Conservation (phyloP, 805 yeast species). For the Zygoascus ofunaensis region DNA sequence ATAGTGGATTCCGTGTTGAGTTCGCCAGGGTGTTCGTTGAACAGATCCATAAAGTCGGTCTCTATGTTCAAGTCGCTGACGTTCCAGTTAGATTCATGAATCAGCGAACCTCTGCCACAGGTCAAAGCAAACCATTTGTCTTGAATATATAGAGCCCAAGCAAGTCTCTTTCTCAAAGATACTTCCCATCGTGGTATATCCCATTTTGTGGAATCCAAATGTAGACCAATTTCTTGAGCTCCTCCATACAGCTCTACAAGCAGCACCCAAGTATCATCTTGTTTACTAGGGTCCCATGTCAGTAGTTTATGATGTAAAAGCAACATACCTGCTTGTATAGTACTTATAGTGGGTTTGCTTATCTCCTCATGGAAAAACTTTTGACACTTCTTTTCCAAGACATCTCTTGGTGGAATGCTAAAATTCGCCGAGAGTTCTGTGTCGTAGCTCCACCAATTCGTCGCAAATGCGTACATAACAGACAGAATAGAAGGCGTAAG, state of each 20-base stretch:
- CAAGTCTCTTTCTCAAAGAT: slow-evolving; percentile 69
- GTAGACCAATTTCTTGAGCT: slow-evolving; percentile 79
- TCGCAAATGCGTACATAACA: slow-evolving; percentile 20
- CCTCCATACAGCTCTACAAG: slow-evolving; percentile 67
- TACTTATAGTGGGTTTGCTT: slow-evolving; percentile 12
- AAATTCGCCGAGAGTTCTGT: slow-evolving; percentile 13
- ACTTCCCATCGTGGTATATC: slow-evolving; percentile 85
- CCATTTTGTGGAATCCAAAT: slow-evolving; percentile 78
- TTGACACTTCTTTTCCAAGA: slow-evolving; percentile 17
- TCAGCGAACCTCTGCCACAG: slow-evolving; percentile 72
- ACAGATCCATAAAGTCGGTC: slow-evolving; percentile 12
- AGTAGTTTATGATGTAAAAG: slow-evolving; percentile 35
- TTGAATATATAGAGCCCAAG: slow-evolving; percentile 86
- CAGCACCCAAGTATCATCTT: slow-evolving; percentile 35
- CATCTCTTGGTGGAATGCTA: slow-evolving; percentile 14
- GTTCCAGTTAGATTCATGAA: slow-evolving; percentile 65
- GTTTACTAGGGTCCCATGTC: slow-evolving; percentile 20
- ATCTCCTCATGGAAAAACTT: slow-evolving; percentile 18
- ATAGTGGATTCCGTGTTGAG: background rate
- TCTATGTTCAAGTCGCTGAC: slow-evolving; percentile 43
- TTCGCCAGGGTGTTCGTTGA: slow-evolving; percentile 3
- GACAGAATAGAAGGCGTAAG: slow-evolving; percentile 19
- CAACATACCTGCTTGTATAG: slow-evolving; percentile 31
- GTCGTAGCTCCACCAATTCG: slow-evolving; percentile 24
- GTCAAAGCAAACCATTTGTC: slow-evolving; percentile 79